Percentiles rank a stretch among this genome's conserved stretches.
These are phyloP conservation scores for Pseudocercospora cruenta DNA, from an alignment of 2,329 filamentous ascomycete genomes.

Conservation along the genomic window DNA sequence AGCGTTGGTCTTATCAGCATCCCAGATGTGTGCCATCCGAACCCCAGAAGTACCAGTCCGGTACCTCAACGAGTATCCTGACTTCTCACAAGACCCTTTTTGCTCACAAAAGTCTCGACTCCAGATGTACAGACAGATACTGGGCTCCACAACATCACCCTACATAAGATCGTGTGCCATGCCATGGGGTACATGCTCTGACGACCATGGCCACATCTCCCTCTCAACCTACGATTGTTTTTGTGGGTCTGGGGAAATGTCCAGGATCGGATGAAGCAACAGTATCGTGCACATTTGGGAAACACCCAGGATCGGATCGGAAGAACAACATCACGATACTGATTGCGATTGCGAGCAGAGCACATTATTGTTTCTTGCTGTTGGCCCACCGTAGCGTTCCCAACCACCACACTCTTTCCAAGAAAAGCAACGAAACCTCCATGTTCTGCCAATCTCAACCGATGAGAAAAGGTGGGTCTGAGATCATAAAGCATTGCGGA, in stretches of 20 bases:
- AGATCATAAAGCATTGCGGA: background rate
- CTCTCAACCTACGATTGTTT: background rate
- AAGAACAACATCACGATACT: too few species aligned
- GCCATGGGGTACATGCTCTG: conserved; percentile 22
- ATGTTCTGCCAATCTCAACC: background rate
- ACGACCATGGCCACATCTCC: background rate
- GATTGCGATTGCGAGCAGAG: background rate
- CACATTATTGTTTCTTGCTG: background rate
- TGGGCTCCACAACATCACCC: conserved; percentile 22
- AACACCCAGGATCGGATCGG: background rate
- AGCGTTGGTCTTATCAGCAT: conserved; percentile 7
- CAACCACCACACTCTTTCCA: conserved; percentile 4
- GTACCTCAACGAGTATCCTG: conserved; percentile 21
- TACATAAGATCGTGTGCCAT: conserved; percentile 18
- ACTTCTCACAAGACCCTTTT: conserved; percentile 1
- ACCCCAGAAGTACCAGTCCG: conserved; percentile 26
- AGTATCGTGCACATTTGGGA: too few species aligned
- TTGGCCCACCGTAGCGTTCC: background rate
- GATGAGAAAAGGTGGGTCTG: background rate
- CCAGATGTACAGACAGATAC: conserved; percentile 18
- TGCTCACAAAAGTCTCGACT: conserved; percentile 11
- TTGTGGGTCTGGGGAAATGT: conserved; percentile 13
- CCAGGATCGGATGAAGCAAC: background rate
- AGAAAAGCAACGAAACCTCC: background rate
- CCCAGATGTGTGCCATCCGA: conserved; percentile 11